A percentile compares a stretch with the other conserved stretches of the same genome.
These are phyloP conservation scores for Eleusine coracana DNA, from an alignment of 176 grass and related monocot genomes.

Conservation along the genomic window DNA sequence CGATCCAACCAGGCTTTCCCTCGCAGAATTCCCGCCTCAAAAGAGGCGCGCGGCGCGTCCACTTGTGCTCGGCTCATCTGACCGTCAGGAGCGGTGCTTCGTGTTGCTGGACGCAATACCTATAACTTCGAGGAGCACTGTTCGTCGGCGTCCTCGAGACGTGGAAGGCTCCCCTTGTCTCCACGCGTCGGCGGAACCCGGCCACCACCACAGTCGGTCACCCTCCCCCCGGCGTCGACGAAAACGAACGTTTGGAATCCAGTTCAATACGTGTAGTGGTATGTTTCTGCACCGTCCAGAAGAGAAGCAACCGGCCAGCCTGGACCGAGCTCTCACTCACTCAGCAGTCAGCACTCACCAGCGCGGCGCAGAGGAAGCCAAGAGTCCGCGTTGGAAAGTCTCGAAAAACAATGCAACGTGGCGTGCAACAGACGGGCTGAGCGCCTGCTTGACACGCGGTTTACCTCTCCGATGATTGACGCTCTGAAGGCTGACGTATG, in stretches of 20 bases:
- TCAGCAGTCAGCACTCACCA: too few species aligned
- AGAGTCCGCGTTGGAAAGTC: neutral
- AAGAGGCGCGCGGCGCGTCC: slow-evolving; percentile 3
- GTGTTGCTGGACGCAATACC: neutral
- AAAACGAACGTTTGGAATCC: neutral
- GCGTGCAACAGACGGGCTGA: neutral
- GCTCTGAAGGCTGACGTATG: neutral
- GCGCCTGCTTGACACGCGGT: neutral
- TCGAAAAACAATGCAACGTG: neutral
- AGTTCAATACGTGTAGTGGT: too few species aligned
- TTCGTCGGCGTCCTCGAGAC: neutral
- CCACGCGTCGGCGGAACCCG: too few species aligned
- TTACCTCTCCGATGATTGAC: neutral
- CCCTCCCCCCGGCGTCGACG: too few species aligned
- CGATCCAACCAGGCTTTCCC: neutral
- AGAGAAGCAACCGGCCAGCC: neutral
- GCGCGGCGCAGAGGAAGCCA: too few species aligned
- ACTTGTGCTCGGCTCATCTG: neutral
- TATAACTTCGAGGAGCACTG: neutral
- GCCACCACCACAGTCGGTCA: too few species aligned
- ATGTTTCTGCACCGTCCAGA: neutral
- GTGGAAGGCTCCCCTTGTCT: too few species aligned
- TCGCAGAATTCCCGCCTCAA: slow-evolving; percentile 37
- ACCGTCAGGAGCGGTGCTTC: neutral
- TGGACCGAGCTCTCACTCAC: neutral